Base-by-base conservation (phyloP, 345 rosid species). In the Chamaenerion angustifolium region DNA sequence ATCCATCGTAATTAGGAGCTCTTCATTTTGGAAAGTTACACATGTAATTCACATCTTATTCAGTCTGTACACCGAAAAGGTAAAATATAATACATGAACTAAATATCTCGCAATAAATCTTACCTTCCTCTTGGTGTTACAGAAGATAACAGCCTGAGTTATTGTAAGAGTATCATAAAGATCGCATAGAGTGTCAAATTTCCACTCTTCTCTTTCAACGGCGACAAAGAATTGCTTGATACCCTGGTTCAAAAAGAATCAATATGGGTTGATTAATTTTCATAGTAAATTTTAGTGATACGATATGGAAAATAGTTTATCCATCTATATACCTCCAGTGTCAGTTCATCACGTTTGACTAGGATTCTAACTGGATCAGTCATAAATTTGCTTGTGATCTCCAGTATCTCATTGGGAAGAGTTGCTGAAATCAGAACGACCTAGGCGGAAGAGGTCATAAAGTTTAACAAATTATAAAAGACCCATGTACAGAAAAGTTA, bases 161-260 rank as follows among this genome's bases (percentile, higher is more conserved):
- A 92, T 83, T 16, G 89, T 87, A 19, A 92, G 85, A 43, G 98
- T 92, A 57, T 92, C 96, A 70, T 92, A 87, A 55, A 84, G 96
- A 71, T 92, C 98, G 57, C 89, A 80, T n/a, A 92, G 71, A 3
- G 98, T 92, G 69, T 92, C 98, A 69, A 92, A 92, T 64, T 92
- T 92, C 98, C 98, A 92, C 41, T 92, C 96, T 66, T 92, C 98
- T 51, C 73, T 78, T 79, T 92, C 98, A 63, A 92, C 98, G 0
- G 89, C 87, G 45, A 92, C 93, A 21, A 86, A 87, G 64, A 87
- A 92, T 59, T 92, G 96, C 64, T 84, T 92, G 71, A 87, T 87
- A 15, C 98, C 96, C 98, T 87, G 71, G 48, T 31, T 31, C 37
- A 31, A 37, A 62, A 11, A 31, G 42, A 10, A 37, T 21, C 5